A percentile compares a stretch with the other conserved stretches of the same genome.
Evolutionary conservation across 2,329 filamentous ascomycete genomes (phyloP).

Genomic region (Penicillium palitans): DNA sequence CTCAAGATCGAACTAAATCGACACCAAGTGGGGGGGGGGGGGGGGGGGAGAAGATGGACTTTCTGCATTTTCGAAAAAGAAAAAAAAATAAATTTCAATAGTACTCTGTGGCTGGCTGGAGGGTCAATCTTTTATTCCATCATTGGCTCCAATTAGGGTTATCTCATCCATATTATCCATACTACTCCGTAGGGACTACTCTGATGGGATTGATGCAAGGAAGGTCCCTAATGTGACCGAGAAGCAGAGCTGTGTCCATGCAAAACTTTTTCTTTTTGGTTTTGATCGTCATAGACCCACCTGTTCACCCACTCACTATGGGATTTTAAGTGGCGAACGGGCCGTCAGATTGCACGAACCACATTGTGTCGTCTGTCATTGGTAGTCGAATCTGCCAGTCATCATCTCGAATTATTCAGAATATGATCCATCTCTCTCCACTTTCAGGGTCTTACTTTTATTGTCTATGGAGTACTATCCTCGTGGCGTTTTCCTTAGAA

Average conservation of each 20-base stretch:
- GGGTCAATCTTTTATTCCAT: neutral
- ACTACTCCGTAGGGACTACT: no score
- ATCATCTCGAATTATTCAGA: constrained; percentile 17
- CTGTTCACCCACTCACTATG: constrained; percentile 25
- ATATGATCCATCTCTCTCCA: constrained; percentile 17
- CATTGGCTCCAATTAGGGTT: neutral
- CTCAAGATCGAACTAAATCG: constrained; percentile 19
- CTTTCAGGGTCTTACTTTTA: constrained; percentile 9
- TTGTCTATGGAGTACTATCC: neutral
- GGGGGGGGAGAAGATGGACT: neutral
- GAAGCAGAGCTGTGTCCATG: neutral
- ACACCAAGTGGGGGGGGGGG: constrained; percentile 15
- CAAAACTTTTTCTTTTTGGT: neutral
- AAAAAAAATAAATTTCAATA: neutral
- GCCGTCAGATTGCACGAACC: constrained; percentile 17
- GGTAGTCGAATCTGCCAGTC: constrained; percentile 19
- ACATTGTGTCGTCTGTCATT: constrained; percentile 14
- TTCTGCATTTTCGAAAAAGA: constrained; percentile 6
- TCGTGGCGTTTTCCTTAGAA: constrained; percentile 4
- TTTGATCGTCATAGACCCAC: constrained; percentile 25
- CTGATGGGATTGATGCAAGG: constrained; percentile 1
- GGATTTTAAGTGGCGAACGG: constrained; percentile 19
- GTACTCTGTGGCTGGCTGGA: constrained; percentile 17
- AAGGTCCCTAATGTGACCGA: neutral
- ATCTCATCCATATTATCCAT: neutral